phyloP scores from a whole-genome alignment of 129 eudicot genomes.

The Erigeron canadensis region DNA sequence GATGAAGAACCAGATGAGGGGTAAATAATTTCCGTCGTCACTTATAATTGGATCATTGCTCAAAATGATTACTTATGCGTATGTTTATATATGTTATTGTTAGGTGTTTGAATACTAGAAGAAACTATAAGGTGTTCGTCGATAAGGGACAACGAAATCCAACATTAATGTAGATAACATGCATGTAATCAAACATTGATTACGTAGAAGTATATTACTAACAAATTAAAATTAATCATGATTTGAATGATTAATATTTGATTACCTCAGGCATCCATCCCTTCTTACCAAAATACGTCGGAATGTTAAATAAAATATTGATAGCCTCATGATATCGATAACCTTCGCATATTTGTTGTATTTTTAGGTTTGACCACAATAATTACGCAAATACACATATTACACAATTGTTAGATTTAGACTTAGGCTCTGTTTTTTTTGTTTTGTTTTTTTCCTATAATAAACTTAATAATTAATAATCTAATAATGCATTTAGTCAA shows the following conservation, averaged over 20 bases:
- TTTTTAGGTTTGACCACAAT: too few relatives aligned
- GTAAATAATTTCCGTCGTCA: too few relatives aligned
- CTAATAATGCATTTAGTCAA: too few relatives aligned
- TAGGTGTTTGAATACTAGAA: slow-evolving; percentile 24
- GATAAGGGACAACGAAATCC: slow-evolving; percentile 29
- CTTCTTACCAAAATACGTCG: slow-evolving; percentile 22
- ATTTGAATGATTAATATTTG: slow-evolving; percentile 13
- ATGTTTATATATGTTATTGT: slow-evolving; percentile 5
- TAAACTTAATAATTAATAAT: too few relatives aligned
- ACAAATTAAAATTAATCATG: slow-evolving; percentile 21
- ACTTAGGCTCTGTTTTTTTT: too few relatives aligned
- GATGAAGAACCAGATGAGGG: not conserved
- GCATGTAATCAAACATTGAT: slow-evolving; percentile 33
- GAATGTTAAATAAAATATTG: slow-evolving; percentile 18
- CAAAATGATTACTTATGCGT: too few relatives aligned
- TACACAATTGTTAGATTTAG: too few relatives aligned
- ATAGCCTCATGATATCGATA: too few relatives aligned
- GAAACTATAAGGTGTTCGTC: slow-evolving; percentile 22
- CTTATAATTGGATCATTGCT: too few relatives aligned
- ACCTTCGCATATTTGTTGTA: too few relatives aligned
- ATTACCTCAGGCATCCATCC: slow-evolving; percentile 25
- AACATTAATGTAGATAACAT: slow-evolving; percentile 32
- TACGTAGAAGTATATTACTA: not conserved
- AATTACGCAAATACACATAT: too few relatives aligned
- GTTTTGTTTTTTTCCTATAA: too few relatives aligned